Evolutionary conservation across 1,284 basidiomycete genomes (phyloP).

Genomic region (Fereydounia khargensis): DNA sequence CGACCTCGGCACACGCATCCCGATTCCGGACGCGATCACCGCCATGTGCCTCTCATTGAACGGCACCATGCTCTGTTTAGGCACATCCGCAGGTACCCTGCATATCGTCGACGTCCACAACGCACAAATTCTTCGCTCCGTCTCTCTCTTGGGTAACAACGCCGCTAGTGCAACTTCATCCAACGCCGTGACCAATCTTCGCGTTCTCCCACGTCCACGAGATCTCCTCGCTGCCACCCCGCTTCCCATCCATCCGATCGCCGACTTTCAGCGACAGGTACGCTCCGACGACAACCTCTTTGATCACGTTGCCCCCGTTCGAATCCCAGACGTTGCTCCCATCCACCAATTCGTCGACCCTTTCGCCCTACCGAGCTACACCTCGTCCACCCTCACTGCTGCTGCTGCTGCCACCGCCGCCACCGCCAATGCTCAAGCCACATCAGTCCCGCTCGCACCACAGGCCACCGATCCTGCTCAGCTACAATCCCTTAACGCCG

Average conservation of each 20-base stretch:
- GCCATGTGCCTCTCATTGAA: slow-evolving; percentile 73
- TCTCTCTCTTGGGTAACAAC: slow-evolving; percentile 57
- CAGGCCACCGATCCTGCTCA: too few relatives aligned
- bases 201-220: slow-evolving; percentile 21
- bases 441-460: too few relatives aligned
- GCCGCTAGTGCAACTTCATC: slow-evolving; percentile 10
- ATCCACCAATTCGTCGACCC: too few relatives aligned
- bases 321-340: slow-evolving; percentile 1
- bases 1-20: slow-evolving; percentile 9
- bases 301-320: not conserved
- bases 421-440: slow-evolving; percentile 2
- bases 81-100: slow-evolving; percentile 64
- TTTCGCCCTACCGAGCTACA: too few relatives aligned
- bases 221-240: slow-evolving; percentile 21
- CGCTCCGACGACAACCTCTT: not conserved
- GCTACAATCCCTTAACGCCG: too few relatives aligned
- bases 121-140: slow-evolving; percentile 79
- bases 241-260: slow-evolving; percentile 20
- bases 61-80: slow-evolving; percentile 63
- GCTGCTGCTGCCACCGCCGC: not conserved
- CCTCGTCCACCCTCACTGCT: not conserved
- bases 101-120: slow-evolving; percentile 83
- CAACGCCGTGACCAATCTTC: slow-evolving; percentile 41
- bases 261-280: slow-evolving; percentile 8
- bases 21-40: slow-evolving; percentile 61